Conservation (phyloP, 1,284 basidiomycete species). For the Sporisorium scitamineum region DNA sequence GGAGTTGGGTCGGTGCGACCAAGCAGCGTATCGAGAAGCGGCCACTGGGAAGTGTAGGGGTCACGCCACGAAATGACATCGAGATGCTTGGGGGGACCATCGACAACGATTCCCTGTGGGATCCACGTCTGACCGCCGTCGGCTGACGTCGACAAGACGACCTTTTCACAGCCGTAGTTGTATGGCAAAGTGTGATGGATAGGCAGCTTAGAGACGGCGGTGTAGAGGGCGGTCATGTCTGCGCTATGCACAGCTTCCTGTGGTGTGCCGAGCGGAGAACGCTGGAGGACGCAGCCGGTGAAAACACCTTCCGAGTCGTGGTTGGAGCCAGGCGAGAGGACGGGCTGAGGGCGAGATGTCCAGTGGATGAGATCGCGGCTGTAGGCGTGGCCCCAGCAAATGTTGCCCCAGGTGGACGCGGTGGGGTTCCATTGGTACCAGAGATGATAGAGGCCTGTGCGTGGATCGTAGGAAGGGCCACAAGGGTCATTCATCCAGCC, state of each 20-base stretch:
- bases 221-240: slow-evolving; percentile 57
- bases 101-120: slow-evolving; percentile 36
- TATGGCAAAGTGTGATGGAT: slow-evolving; percentile 56
- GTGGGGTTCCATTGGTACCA: slow-evolving; percentile 59
- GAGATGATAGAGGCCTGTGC: slow-evolving; percentile 49
- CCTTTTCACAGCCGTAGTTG: slow-evolving; percentile 52
- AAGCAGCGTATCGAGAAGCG: slow-evolving; percentile 46
- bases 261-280: slow-evolving; percentile 27
- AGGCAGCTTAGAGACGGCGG: slow-evolving; percentile 55
- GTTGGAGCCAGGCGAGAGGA: slow-evolving; percentile 40
- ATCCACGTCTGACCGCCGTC: slow-evolving; percentile 54
- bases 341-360: slow-evolving; percentile 39
- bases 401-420: slow-evolving; percentile 57
- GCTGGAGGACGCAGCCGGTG: slow-evolving; percentile 53
- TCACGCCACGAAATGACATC: slow-evolving; percentile 59
- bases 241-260: slow-evolving; percentile 17
- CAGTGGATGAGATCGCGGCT: slow-evolving; percentile 54
- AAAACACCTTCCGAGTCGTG: slow-evolving; percentile 57
- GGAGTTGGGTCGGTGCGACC: slow-evolving; percentile 12
- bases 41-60: slow-evolving; percentile 53
- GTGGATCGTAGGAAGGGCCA: slow-evolving; percentile 50
- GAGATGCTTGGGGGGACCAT: slow-evolving; percentile 44
- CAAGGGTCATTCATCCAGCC: slow-evolving; percentile 64
- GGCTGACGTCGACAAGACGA: slow-evolving; percentile 50
- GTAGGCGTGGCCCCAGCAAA: slow-evolving; percentile 55